These are phyloP conservation scores for Veloporphyrellus conicus DNA, from an alignment of 1,284 basidiomycete species.

Conservation along the genomic window DNA sequence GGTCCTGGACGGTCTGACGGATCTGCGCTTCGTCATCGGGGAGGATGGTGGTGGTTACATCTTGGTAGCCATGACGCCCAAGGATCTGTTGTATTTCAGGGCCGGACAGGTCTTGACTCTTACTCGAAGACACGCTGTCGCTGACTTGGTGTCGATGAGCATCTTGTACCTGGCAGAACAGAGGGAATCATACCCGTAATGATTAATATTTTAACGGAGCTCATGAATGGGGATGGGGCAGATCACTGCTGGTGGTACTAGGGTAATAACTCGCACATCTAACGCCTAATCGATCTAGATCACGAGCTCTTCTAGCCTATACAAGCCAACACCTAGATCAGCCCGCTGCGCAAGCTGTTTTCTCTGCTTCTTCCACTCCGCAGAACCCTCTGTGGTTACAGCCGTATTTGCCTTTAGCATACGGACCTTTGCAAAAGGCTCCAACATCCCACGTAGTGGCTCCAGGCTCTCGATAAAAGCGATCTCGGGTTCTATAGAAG, in stretches of 20 bases:
- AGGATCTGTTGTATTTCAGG: slow-evolving; percentile 56
- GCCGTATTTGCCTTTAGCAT: slow-evolving; percentile 41
- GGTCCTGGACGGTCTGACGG: slow-evolving; percentile 42
- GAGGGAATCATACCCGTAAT: slow-evolving; percentile 23
- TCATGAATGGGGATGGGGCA: too few species aligned
- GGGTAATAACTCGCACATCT: background rate
- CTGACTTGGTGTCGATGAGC: slow-evolving; percentile 47
- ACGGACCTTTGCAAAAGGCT: slow-evolving; percentile 55
- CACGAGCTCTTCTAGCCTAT: slow-evolving; percentile 66
- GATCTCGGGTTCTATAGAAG: slow-evolving; percentile 53
- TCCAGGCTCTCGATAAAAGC: slow-evolving; percentile 46
- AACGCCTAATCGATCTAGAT: slow-evolving; percentile 35
- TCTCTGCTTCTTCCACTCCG: slow-evolving; percentile 56
- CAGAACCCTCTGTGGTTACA: slow-evolving; percentile 32
- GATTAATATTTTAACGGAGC: slow-evolving; percentile 20
- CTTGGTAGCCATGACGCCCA: slow-evolving; percentile 38
- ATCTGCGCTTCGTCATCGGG: slow-evolving; percentile 62
- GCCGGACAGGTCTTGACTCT: slow-evolving; percentile 59
- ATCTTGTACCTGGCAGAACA: background rate
- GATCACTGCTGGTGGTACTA: background rate
- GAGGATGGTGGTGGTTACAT: slow-evolving; percentile 43
- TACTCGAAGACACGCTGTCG: slow-evolving; percentile 58
- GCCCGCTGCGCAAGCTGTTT: slow-evolving; percentile 51
- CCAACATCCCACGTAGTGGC: slow-evolving; percentile 54
- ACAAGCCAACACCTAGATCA: slow-evolving; percentile 54